Base-by-base conservation (phyloP, 176 grass and related monocot genomes). In the Pharus latifolius region DNA sequence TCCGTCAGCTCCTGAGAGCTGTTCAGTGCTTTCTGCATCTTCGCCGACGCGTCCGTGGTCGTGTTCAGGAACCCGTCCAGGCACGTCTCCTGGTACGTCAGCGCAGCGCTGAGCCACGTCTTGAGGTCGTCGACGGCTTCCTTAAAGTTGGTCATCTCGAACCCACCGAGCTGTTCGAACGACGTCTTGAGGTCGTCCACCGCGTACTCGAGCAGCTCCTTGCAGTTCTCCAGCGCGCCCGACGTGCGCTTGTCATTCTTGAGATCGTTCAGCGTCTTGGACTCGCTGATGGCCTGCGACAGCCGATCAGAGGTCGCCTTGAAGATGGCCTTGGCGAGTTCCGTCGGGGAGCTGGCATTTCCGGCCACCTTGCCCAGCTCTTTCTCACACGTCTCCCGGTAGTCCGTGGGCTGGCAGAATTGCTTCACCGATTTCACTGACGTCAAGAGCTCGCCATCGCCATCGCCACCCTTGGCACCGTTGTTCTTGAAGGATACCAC, bases 21-120 rank as follows among this genome's bases (percentile, higher is more conserved):
- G 71, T 91, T 91, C 18, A 96, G 91, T 13, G 91, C 68, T 5
- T 32, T 60, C 17, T 61, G 42, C 91, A 96, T 96, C 76, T 88
- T 83, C 28, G 20, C 72, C 1, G 84, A 63, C 2, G 91, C 91
- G 12, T 96, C 77, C 1, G 80, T 81, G 49, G 77, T 90, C 32
- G 83, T 75, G 70, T 90, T 90, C 0, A 69, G 6, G 80, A 96
- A 96, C 2, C 91, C 91, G 63, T 96, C 87, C 11, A 96, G 70
- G 81, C 91, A 96, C 0, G 91, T 96, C 66, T 78, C 83, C 87
- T 95, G 84, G 79, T 91, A 91, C 1, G 91, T 96, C 8, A 91
- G 73, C 25, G 80, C 87, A 5, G 91, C 87, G 74, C 77, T 79
- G 30, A 96, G 87, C 91, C 91, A 96, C 9, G 87, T 87, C 77